Conservation (phyloP, 2,329 filamentous ascomycete species). For the Sarocladiaceae sp. region DNA sequence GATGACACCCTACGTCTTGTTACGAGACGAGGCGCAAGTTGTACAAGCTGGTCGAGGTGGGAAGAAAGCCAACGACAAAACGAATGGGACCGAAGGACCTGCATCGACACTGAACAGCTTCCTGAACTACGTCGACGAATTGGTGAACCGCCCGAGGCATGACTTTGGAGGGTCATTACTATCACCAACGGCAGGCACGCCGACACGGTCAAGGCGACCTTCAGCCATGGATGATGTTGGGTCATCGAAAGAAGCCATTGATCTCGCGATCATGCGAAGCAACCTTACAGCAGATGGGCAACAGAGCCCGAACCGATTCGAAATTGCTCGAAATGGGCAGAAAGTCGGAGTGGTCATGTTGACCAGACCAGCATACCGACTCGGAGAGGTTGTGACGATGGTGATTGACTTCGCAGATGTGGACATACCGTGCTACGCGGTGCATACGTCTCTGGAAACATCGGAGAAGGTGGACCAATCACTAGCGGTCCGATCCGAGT, state of each 20-base stretch:
- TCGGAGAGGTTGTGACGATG: constrained; percentile 83
- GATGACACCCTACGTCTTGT: constrained; percentile 87
- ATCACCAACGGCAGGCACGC: constrained; percentile 62
- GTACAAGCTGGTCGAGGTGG: constrained; percentile 36
- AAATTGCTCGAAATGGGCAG: constrained; percentile 88
- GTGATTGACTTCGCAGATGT: constrained; percentile 78
- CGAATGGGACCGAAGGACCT: constrained; percentile 23
- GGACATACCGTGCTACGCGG: constrained; percentile 77
- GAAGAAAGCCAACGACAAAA: constrained; percentile 23
- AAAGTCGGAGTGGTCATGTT: constrained; percentile 89
- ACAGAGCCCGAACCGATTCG: constrained; percentile 87
- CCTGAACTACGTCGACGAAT: constrained; percentile 70
- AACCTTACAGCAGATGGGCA: constrained; percentile 64
- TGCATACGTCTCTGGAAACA: constrained; percentile 82
- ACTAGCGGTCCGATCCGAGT: constrained; percentile 78
- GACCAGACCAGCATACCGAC: constrained; percentile 78
- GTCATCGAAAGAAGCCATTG: constrained; percentile 79
- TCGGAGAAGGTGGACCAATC: constrained; percentile 76
- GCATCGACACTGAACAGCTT: constrained; percentile 60
- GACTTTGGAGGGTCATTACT: constrained; percentile 57
- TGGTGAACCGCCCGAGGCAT: constrained; percentile 57
- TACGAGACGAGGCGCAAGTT: constrained; percentile 73
- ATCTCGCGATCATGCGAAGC: constrained; percentile 83
- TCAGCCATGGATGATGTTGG: constrained; percentile 50
- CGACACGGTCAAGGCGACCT: constrained; percentile 49